These are phyloP conservation scores for Pyrus hybrid DNA, from an alignment of 331 rosid species.

Conservation along the genomic window DNA sequence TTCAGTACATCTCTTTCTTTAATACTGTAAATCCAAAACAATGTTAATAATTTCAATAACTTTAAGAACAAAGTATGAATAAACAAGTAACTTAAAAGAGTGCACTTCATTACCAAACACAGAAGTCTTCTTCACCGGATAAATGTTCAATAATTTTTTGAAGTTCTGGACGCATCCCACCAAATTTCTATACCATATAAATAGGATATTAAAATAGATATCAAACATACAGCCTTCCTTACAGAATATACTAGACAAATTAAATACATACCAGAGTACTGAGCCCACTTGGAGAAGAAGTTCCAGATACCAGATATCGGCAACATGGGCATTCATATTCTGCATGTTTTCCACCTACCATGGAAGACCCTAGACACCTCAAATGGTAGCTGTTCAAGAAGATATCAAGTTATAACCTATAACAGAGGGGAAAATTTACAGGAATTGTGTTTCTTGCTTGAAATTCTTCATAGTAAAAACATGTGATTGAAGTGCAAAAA, in stretches of 20 bases:
- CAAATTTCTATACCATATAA: conserved; percentile 49
- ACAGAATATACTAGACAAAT: conserved; percentile 1
- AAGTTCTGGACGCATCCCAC: conserved; percentile 43
- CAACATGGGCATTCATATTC: conserved; percentile 54
- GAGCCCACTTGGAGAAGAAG: conserved; percentile 28
- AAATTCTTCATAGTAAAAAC: not conserved
- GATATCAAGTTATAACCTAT: conserved; percentile 1
- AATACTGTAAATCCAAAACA: conserved; percentile 38
- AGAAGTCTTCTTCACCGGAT: conserved; percentile 43
- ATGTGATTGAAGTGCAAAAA: not conserved
- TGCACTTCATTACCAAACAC: conserved; percentile 46
- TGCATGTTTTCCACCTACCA: conserved; percentile 10
- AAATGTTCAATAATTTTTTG: conserved; percentile 42
- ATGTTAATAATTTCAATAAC: conserved; percentile 7
- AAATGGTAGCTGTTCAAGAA: conserved; percentile 74
- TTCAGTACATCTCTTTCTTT: conserved; percentile 56
- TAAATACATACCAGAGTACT: conserved; percentile 47
- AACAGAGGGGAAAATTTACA: not conserved
- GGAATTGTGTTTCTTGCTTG: not conserved
- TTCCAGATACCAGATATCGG: conserved; percentile 37
- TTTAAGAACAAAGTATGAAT: not conserved
- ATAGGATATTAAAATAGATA: not conserved
- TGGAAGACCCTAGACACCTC: conserved; percentile 45
- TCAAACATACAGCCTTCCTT: conserved; percentile 1
- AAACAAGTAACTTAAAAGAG: not conserved